Evolutionary conservation across 768 basidiomycete species (phyloP), one percentile per base, ranked within the genome.

Genomic region (Leccinum pellstonianum): DNA sequence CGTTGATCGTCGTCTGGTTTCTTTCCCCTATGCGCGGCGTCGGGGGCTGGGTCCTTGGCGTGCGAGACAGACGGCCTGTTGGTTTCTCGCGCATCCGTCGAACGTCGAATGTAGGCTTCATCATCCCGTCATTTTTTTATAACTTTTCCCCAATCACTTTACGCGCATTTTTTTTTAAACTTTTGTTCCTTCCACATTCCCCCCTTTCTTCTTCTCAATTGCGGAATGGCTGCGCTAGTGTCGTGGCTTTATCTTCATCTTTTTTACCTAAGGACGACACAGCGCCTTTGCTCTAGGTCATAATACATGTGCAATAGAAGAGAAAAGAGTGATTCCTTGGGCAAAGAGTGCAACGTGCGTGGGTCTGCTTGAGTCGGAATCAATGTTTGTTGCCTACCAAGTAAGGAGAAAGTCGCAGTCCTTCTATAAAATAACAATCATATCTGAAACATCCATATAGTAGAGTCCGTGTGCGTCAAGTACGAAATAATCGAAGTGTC

Each of bases 1-100:
- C 87, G 82, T 59, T 83, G 81, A 67, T 68, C 72, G 51, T 72
- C 68, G 10, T 46, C 10, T 43, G 10, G n/a, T 63, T 27, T 11
- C 37, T 29, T 33, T 54, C 52, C 41, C 25, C 27, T 48, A 17
- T 51, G 17, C 21, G 62, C 58, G 58, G 27, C 27, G 27, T 63
- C 35, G 57, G 56, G 65, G 68, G 62, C 67, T 63, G 73, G 70
- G 58, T 68, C 67, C 64, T 65, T 63, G 27, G 27, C 27, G 27
- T 29, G 27, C 27, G 27, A 29, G 8, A 29, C 27, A 8, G 27
- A 29, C 27, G 27, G 27, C 61, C 57, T 23, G 29, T 43, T 21
- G 43, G 59, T 64, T 67, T 64, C 62, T 60, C 31, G 47, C 52
- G 4, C 58, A 64, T 61, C 47, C 57, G 62, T 72, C 55, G 58